phyloP scores from a whole-genome alignment of 2,329 filamentous ascomycete genomes.

The Trichothecium sympodiale region DNA sequence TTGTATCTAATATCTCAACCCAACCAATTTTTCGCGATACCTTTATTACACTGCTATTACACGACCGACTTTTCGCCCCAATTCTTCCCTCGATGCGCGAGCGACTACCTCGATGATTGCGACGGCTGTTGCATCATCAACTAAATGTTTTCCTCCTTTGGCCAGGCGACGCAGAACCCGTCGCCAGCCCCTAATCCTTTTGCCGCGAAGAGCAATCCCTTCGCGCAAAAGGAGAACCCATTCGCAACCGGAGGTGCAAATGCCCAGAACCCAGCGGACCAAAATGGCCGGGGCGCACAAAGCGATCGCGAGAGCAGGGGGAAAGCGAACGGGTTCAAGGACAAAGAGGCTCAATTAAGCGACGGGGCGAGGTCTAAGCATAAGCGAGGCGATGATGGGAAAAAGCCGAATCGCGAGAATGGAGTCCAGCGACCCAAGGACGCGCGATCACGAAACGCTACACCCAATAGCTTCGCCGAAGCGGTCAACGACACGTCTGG shows the following conservation, averaged over 20 bases:
- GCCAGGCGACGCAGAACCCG: slow-evolving; percentile 22
- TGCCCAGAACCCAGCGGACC: slow-evolving; percentile 10
- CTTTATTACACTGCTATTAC: too few species aligned
- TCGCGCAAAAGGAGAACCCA: slow-evolving; percentile 12
- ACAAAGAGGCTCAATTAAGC: slow-evolving; percentile 13
- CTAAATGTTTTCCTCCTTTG: slow-evolving; percentile 26
- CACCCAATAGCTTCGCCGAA: not conserved
- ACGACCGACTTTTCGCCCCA: not conserved
- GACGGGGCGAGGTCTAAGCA: slow-evolving; percentile 11
- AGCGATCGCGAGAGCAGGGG: slow-evolving; percentile 6
- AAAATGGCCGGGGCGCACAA: slow-evolving; percentile 3
- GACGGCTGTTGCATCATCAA: slow-evolving; percentile 28
- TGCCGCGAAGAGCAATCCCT: slow-evolving; percentile 14
- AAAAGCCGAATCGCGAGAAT: slow-evolving; percentile 9
- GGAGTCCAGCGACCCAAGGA: too few species aligned
- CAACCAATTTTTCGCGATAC: not conserved
- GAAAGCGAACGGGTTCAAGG: slow-evolving; percentile 15
- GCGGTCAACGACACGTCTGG: not conserved
- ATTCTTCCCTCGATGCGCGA: slow-evolving; percentile 20
- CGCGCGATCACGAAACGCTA: not conserved
- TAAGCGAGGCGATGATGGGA: slow-evolving; percentile 13
- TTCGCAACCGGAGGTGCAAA: slow-evolving; percentile 11
- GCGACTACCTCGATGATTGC: slow-evolving; percentile 23
- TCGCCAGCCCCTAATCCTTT: slow-evolving; percentile 24
- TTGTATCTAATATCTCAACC: not conserved